Percentiles rank a stretch among this genome's conserved stretches.
phyloP scores from a whole-genome alignment of 352 stramenopile genomes.

The Aphanomyces astaci region DNA sequence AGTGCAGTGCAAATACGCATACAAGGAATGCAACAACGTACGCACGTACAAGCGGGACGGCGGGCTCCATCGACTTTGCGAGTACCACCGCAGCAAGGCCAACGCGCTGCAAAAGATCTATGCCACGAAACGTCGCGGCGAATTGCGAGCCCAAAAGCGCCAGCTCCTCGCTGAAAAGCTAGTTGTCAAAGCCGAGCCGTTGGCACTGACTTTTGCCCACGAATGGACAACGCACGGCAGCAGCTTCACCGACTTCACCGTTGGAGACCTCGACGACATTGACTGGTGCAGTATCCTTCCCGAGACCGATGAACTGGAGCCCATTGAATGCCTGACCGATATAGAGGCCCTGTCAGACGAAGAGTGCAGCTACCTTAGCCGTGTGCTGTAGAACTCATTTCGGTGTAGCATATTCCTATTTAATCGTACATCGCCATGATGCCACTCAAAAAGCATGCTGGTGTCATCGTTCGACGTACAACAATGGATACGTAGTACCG shows the following conservation, averaged over 20 bases:
- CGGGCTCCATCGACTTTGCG: conserved; percentile 20
- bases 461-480: too few species aligned
- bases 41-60: conserved; percentile 19
- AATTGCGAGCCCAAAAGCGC: not conserved
- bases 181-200: not conserved
- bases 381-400: not conserved
- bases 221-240: too few species aligned
- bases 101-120: conserved; percentile 23
- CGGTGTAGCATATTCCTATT: too few species aligned
- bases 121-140: not conserved
- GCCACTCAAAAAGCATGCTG: too few species aligned
- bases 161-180: not conserved
- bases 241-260: too few species aligned
- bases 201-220: not conserved
- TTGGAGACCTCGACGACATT: not conserved
- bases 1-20: conserved; percentile 32
- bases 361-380: not conserved
- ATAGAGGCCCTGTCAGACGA: not conserved
- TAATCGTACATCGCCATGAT: not conserved
- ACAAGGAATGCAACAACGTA: conserved; percentile 21
- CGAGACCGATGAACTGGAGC: not conserved
- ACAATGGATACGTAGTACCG: too few species aligned
- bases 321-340: not conserved
- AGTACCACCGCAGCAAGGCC: conserved; percentile 22
- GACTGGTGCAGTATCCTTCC: not conserved